Evolutionary conservation across 495 filamentous ascomycete genomes (phyloP).

Genomic region (Daldinia childiae): DNA sequence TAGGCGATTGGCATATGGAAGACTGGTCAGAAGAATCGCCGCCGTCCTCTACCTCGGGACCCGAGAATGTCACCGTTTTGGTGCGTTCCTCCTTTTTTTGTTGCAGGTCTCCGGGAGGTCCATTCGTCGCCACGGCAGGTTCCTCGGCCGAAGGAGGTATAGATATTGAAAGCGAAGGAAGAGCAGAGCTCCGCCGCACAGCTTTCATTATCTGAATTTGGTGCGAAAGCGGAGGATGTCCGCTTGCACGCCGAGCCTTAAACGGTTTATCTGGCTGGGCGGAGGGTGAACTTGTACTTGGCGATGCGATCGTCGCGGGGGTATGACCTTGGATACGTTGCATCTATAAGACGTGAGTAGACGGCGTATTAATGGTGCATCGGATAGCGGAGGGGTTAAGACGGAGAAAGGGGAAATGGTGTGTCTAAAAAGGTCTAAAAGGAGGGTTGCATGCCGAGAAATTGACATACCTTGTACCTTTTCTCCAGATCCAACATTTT

Average conservation of each 20-base stretch:
- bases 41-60: slow-evolving; percentile 42
- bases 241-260: slow-evolving; percentile 48
- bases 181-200: slow-evolving; percentile 48
- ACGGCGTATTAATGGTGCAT: slow-evolving; percentile 45
- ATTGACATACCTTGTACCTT: slow-evolving; percentile 59
- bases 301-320: slow-evolving; percentile 41
- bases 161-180: slow-evolving; percentile 55
- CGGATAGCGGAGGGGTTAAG: slow-evolving; percentile 26
- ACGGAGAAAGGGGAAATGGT: slow-evolving; percentile 24
- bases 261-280: slow-evolving; percentile 41
- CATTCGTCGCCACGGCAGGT: slow-evolving; percentile 27
- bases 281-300: slow-evolving; percentile 46
- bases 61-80: slow-evolving; percentile 58
- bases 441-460: slow-evolving; percentile 50
- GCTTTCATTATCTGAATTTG: slow-evolving; percentile 57
- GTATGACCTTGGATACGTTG: slow-evolving; percentile 50
- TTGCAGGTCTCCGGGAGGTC: slow-evolving; percentile 31
- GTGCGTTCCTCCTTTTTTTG: slow-evolving; percentile 44
- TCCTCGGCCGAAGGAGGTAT: slow-evolving; percentile 48
- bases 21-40: slow-evolving; percentile 58
- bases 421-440: slow-evolving; percentile 35
- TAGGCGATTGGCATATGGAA: slow-evolving; percentile 66
- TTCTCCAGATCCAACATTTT: slow-evolving; percentile 63
- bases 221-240: slow-evolving; percentile 49
- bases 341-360: slow-evolving; percentile 50